Percentiles rank a stretch among this genome's conserved stretches.
Evolutionary conservation across 2,329 filamentous ascomycete species (phyloP).

Genomic region (Diaporthe batatas): DNA sequence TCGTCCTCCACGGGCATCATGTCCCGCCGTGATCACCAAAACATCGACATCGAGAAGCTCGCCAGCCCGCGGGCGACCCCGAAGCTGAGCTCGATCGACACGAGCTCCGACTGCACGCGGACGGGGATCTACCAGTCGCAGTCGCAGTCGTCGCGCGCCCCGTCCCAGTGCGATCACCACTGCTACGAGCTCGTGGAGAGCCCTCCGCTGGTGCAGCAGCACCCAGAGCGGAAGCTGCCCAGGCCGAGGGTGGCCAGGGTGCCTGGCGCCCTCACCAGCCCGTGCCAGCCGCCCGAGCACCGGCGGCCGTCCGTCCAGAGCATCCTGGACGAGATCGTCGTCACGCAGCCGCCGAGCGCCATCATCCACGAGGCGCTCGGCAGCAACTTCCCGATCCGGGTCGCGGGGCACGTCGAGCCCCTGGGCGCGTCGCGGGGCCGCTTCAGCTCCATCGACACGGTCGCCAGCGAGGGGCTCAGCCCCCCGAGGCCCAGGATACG

Average conservation of each 20-base stretch:
- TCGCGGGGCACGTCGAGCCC: background rate
- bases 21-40: background rate
- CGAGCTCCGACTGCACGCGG: background rate
- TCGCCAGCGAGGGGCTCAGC: background rate
- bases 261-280: background rate
- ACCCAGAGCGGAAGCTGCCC: background rate
- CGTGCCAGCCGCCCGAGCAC: slow-evolving; percentile 19
- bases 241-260: background rate
- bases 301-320: slow-evolving; percentile 20
- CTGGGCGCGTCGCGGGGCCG: background rate
- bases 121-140: background rate
- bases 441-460: slow-evolving; percentile 4
- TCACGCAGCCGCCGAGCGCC: slow-evolving; percentile 23
- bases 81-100: background rate
- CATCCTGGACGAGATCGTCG: slow-evolving; percentile 23
- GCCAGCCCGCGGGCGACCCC: background rate
- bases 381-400: slow-evolving; percentile 11
- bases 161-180: slow-evolving; percentile 1
- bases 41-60: slow-evolving; percentile 1
- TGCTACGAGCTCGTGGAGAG: background rate
- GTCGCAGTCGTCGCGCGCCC: background rate
- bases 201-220: background rate
- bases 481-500: background rate
- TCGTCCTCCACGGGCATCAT: background rate
- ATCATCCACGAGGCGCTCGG: slow-evolving; percentile 18